Evolutionary conservation across 768 basidiomycete genomes (phyloP).

Genomic region (Lentinula boryana): DNA sequence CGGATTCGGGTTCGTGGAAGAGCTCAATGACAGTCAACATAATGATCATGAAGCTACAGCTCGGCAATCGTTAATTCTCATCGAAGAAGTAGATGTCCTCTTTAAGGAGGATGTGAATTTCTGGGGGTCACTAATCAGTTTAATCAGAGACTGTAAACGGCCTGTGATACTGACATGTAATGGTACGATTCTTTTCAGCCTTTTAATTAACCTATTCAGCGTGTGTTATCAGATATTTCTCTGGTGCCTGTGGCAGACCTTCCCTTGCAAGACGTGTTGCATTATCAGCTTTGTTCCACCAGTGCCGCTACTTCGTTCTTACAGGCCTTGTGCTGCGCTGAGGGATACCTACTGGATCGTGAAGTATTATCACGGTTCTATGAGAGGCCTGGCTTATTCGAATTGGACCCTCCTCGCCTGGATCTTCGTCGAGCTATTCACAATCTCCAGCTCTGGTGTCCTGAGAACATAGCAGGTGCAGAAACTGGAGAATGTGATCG

Average conservation of each 20-base stretch:
- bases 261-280: slow-evolving; percentile 67
- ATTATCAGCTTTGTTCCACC: slow-evolving; percentile 55
- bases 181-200: slow-evolving; percentile 43
- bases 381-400: slow-evolving; percentile 16
- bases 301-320: slow-evolving; percentile 62
- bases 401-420: slow-evolving; percentile 1
- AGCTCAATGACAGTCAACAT: not conserved
- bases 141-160: slow-evolving; percentile 79
- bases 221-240: slow-evolving; percentile 47
- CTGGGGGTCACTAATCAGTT: slow-evolving; percentile 74
- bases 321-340: slow-evolving; percentile 50
- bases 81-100: slow-evolving; percentile 95
- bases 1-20: not conserved
- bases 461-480: slow-evolving; percentile 3
- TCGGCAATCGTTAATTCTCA: slow-evolving; percentile 80
- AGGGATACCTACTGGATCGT: slow-evolving; percentile 43
- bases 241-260: slow-evolving; percentile 69
- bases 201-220: slow-evolving; percentile 5
- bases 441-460: slow-evolving; percentile 51
- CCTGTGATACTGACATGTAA: slow-evolving; percentile 96
- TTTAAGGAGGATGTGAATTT: slow-evolving; percentile 84
- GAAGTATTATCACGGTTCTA: slow-evolving; percentile 41
- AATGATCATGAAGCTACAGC: slow-evolving; percentile 19
- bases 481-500: not conserved
- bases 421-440: slow-evolving; percentile 68